A percentile compares a stretch with the other conserved stretches of the same genome.
Evolutionary conservation across 306 rosid genomes (phyloP).

Genomic region (Rubus idaeus): DNA sequence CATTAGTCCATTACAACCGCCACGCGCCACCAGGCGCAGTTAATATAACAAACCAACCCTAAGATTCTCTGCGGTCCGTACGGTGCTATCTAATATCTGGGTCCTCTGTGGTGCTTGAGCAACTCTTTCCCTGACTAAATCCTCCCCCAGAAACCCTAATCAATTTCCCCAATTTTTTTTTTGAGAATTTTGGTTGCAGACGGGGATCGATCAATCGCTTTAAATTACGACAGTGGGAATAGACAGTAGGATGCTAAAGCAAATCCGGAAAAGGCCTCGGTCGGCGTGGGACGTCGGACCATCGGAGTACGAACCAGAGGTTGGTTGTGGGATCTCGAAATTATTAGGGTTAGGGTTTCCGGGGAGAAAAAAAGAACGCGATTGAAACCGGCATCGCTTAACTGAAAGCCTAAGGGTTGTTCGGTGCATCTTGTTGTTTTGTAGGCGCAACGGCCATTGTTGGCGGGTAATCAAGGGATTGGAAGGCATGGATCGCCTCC

Average conservation of each 20-base stretch:
- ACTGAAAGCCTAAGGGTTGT: slow-evolving; percentile 1
- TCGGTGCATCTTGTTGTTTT: slow-evolving; percentile 16
- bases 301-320: slow-evolving; percentile 56
- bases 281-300: slow-evolving; percentile 79
- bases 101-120: not conserved
- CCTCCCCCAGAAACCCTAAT: slow-evolving; percentile 21
- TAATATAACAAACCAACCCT: not conserved
- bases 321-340: slow-evolving; percentile 26
- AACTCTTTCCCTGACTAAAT: not conserved
- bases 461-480: slow-evolving; percentile 40
- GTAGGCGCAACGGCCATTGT: slow-evolving; percentile 53
- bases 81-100: not conserved
- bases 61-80: not conserved
- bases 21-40: too few relatives aligned
- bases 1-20: too few relatives aligned
- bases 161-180: slow-evolving; percentile 10
- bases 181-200: slow-evolving; percentile 33
- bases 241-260: slow-evolving; percentile 41
- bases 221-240: slow-evolving; percentile 40
- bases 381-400: not conserved
- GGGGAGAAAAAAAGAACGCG: not conserved
- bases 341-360: slow-evolving; percentile 39
- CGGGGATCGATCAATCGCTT: not conserved
- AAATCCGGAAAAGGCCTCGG: slow-evolving; percentile 76
- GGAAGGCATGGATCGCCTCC: slow-evolving; percentile 74